A percentile compares a stretch with the other conserved stretches of the same genome.
These are phyloP conservation scores for Suhomyces maxii DNA, from an alignment of 1,139 yeast genomes.

Conservation along the genomic window DNA sequence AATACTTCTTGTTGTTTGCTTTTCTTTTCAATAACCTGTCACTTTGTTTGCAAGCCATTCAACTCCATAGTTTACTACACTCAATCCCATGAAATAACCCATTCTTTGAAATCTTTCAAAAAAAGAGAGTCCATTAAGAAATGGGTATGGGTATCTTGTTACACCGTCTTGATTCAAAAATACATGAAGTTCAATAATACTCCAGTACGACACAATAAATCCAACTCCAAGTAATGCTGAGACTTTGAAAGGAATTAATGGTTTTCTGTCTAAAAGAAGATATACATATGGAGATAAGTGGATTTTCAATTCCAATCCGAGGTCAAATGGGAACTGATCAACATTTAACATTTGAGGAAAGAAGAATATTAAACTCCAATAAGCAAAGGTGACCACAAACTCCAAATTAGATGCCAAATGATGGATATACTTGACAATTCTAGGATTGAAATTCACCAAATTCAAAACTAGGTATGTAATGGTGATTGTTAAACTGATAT, in stretches of 20 bases:
- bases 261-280: constrained; percentile 11
- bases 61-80: constrained; percentile 1
- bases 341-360: constrained; percentile 22
- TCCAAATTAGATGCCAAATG: constrained; percentile 21
- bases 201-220: constrained; percentile 8
- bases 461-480: constrained; percentile 10
- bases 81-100: constrained; percentile 4
- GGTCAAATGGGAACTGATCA: constrained; percentile 20
- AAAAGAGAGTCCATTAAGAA: constrained; percentile 14
- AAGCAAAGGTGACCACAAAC: constrained; percentile 23
- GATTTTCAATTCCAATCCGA: constrained; percentile 21
- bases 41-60: background rate
- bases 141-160: constrained; percentile 22
- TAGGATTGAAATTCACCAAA: constrained; percentile 2
- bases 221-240: constrained; percentile 3
- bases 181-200: constrained; percentile 10
- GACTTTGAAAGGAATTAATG: constrained; percentile 1
- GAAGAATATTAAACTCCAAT: constrained; percentile 21
- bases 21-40: background rate
- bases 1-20: too few species aligned
- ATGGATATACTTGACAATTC: constrained; percentile 7
- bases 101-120: constrained; percentile 11
- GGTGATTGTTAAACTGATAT: constrained; percentile 18
- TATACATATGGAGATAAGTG: constrained; percentile 25
- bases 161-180: constrained; percentile 9